phyloP scores from a whole-genome alignment of 805 yeast genomes.

The Candida suzukii region DNA sequence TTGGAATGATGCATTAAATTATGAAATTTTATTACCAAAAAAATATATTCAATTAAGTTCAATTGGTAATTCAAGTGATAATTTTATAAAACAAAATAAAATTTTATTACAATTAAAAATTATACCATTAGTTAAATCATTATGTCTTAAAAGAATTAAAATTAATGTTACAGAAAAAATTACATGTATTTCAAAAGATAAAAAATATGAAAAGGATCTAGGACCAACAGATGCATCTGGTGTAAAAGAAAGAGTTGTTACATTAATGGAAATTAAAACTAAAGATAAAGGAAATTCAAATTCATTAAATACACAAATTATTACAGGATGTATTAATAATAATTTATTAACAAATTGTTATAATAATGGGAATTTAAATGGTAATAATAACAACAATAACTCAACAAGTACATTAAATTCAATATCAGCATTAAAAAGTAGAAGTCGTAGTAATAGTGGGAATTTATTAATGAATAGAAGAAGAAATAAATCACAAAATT shows the following conservation, averaged over 20 bases:
- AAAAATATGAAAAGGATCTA: conserved; percentile 47
- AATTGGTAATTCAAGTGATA: conserved; percentile 27
- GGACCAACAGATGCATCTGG: conserved; percentile 29
- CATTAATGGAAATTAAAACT: conserved; percentile 60
- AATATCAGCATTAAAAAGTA: background rate
- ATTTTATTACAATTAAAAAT: conserved; percentile 55
- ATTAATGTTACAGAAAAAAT: conserved; percentile 62
- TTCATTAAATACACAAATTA: conserved; percentile 52
- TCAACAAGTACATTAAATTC: background rate
- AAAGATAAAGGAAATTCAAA: conserved; percentile 31
- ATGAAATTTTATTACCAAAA: conserved; percentile 64
- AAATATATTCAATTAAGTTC: conserved; percentile 62
- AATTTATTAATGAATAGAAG: conserved; percentile 6
- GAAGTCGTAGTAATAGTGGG: conserved; percentile 15
- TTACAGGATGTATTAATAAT: conserved; percentile 48
- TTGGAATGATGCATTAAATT: conserved; percentile 67
- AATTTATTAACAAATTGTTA: conserved; percentile 55
- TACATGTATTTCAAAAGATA: conserved; percentile 51
- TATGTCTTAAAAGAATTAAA: conserved; percentile 55
- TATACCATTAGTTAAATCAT: conserved; percentile 56
- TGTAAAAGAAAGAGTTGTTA: conserved; percentile 44
- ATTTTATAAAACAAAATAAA: conserved; percentile 13
- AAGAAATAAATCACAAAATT: conserved; percentile 11
- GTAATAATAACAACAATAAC: background rate
- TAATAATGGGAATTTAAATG: conserved; percentile 20